Evolutionary conservation across 306 rosid species (phyloP).

Genomic region (Vigna nakashimae): DNA sequence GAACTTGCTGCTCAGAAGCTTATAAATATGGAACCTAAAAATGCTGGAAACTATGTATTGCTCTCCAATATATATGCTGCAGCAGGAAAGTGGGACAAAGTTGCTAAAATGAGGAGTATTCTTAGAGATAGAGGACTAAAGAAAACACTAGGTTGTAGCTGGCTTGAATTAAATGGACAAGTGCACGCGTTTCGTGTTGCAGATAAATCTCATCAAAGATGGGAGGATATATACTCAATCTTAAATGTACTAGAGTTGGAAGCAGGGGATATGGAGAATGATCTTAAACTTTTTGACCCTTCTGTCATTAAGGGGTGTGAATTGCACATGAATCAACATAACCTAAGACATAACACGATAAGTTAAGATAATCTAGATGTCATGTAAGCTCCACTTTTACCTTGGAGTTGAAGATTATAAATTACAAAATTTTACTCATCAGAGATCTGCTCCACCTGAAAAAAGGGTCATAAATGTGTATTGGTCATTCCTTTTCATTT

Average conservation of each 20-base stretch:
- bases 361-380: background rate
- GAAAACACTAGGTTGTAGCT: slow-evolving; percentile 77
- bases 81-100: slow-evolving; percentile 82
- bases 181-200: slow-evolving; percentile 76
- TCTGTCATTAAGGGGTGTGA: slow-evolving; percentile 24
- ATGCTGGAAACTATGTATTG: slow-evolving; percentile 78
- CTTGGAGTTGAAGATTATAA: slow-evolving; percentile 2
- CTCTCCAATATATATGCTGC: slow-evolving; percentile 85
- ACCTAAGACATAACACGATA: no score
- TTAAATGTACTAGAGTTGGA: slow-evolving; percentile 63
- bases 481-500: background rate
- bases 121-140: slow-evolving; percentile 71
- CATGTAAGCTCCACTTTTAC: background rate
- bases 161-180: slow-evolving; percentile 74
- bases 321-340: slow-evolving; percentile 19
- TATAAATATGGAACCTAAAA: slow-evolving; percentile 71
- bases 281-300: slow-evolving; percentile 34
- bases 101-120: slow-evolving; percentile 72
- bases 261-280: slow-evolving; percentile 51
- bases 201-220: slow-evolving; percentile 69
- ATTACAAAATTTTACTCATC: background rate
- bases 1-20: slow-evolving; percentile 83
- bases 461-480: background rate
- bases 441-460: background rate
- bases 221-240: slow-evolving; percentile 58